phyloP scores from a whole-genome alignment of 106 monocot genomes.

The Apostasia shenzhenica region DNA sequence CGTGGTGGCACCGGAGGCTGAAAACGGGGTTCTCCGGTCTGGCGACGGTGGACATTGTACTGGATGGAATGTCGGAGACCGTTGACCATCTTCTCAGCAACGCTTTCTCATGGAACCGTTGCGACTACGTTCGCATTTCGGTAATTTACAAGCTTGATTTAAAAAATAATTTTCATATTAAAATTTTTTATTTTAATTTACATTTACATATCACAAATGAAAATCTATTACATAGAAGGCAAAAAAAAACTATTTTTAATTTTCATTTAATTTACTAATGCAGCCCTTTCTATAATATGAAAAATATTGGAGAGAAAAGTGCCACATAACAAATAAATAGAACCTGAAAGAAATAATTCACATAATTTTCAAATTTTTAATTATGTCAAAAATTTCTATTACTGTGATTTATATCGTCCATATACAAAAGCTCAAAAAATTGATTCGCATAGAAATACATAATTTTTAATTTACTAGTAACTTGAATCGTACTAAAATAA shows the following conservation, averaged over 20 bases:
- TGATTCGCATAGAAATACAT: no score
- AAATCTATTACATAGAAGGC: neutral
- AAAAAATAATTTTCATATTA: neutral
- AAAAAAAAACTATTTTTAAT: neutral
- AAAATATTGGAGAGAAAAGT: no score
- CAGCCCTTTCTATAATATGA: no score
- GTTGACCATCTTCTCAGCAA: constrained; percentile 63
- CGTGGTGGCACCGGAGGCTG: neutral
- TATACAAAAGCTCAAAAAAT: no score
- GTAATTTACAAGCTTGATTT: constrained; percentile 13
- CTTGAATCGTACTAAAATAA: no score
- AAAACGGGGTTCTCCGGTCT: constrained; percentile 21
- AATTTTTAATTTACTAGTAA: no score
- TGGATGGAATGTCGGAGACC: constrained; percentile 52
- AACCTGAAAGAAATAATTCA: no score
- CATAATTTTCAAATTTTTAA: no score
- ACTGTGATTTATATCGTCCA: no score
- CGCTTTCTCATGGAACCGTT: constrained; percentile 59
- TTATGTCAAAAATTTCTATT: no score
- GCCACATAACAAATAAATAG: no score
- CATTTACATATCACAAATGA: neutral
- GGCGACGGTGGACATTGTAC: constrained; percentile 38
- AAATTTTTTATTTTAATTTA: neutral
- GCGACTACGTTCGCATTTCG: constrained; percentile 69
- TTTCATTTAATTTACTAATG: neutral